Evolutionary conservation across 495 filamentous ascomycete genomes (phyloP), one percentile per base, ranked within the genome.

Genomic region (Penicillium cosmopolitanum): DNA sequence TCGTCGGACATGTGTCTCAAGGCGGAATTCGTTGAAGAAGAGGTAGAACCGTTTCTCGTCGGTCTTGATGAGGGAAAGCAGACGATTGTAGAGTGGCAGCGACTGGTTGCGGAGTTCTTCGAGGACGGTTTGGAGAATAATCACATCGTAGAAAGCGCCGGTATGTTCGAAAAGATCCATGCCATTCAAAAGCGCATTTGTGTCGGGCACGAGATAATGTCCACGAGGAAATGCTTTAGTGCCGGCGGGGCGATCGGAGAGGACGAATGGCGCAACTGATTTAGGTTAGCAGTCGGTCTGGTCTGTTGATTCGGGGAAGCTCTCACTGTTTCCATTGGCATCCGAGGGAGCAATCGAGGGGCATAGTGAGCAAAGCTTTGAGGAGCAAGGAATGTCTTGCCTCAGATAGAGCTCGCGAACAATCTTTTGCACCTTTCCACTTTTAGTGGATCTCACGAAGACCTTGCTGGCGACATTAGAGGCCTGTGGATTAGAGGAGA

Each of bases 371-470:
- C 95, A 99, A 50, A 98, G 82, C 72, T 84, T 88, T 3, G 93
- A 98, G 15, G 96, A 99, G 77, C 95, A 99, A 34, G 95, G 95
- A 64, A 98, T 98, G 72, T 99, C 96, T 78, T 92, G 87, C 66
- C 95, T 85, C 33, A 99, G 82, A 77, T 99, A 98, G 53, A 98
- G 78, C 80, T 99, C 95, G 48, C 92, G 86, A 58, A 98, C 96
- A 72, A 99, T 93, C 79, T 99, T 98, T 76, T 96, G 92, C 58
- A 98, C 95, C 78, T 97, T 98, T 68, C 95, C 95, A 73, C 85
- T 91, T 73, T 89, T 94, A 16, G 92, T 93, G 28, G 95, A 97
- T 57, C 95, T 81, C 60, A 98, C 89, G 66, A 93, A 99, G 62
- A 95, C 84, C 78, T 98, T 96, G 83, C 88, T 96, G 47, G 88